These are phyloP conservation scores for Skeletonema marinoi DNA, from an alignment of 108 stramenopile genomes.

Conservation along the genomic window DNA sequence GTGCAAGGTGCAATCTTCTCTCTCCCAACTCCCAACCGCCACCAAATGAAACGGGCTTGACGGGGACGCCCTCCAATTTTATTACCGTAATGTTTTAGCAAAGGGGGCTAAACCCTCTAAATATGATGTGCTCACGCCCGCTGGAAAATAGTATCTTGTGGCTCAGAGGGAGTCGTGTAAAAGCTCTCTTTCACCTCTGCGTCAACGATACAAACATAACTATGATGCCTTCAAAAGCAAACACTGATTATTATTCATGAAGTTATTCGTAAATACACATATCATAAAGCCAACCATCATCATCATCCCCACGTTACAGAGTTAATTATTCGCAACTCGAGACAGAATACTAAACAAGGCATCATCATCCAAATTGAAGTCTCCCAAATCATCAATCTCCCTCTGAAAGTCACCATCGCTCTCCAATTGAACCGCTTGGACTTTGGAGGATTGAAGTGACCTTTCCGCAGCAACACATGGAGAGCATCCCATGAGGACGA, in stretches of 20 bases:
- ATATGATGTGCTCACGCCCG: too few relatives aligned
- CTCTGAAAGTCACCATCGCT: constrained; percentile 66
- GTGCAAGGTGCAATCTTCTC: too few relatives aligned
- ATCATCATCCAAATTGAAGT: constrained; percentile 85
- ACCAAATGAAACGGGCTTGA: too few relatives aligned
- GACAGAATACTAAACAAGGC: constrained; percentile 73
- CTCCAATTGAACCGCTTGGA: constrained; percentile 46
- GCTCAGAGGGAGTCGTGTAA: too few relatives aligned
- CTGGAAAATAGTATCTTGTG: too few relatives aligned
- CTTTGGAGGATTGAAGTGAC: constrained; percentile 45
- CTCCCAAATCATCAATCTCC: constrained; percentile 64
- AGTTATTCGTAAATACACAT: neutral
- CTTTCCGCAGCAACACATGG: constrained; percentile 89
- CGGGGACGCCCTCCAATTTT: too few relatives aligned
- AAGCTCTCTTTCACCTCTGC: too few relatives aligned
- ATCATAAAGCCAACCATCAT: neutral
- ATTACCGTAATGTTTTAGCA: too few relatives aligned
- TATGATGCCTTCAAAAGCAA: neutral
- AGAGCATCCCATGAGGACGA: constrained; percentile 88
- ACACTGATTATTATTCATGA: neutral
- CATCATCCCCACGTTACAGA: neutral
- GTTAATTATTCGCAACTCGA: constrained; percentile 58
- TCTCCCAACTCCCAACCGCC: too few relatives aligned
- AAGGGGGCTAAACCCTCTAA: too few relatives aligned
- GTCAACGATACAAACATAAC: too few relatives aligned